A percentile compares a stretch with the other conserved stretches of the same genome.
Conservation (phyloP, 2,329 filamentous ascomycete genomes). For the Cercospora sojina region DNA sequence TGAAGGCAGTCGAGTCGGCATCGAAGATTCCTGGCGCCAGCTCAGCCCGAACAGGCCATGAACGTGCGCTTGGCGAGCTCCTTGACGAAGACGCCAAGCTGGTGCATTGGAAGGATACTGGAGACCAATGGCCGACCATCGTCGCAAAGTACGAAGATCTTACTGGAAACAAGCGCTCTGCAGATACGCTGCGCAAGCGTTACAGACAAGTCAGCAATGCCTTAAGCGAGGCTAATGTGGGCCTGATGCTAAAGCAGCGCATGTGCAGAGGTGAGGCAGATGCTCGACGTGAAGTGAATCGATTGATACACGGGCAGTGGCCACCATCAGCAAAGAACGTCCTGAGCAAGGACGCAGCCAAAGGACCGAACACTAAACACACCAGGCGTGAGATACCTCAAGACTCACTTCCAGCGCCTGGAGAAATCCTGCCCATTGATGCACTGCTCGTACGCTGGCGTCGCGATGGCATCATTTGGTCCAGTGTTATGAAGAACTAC, state of each 20-base stretch:
- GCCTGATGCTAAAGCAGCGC: neutral
- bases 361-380: neutral
- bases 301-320: neutral
- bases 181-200: slow-evolving; percentile 16
- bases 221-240: slow-evolving; percentile 4
- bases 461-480: slow-evolving; percentile 10
- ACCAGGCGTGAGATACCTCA: neutral
- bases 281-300: slow-evolving; percentile 8
- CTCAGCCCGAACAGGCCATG: neutral
- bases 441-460: slow-evolving; percentile 18
- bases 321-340: neutral
- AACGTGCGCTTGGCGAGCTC: slow-evolving; percentile 16
- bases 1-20: neutral
- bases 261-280: slow-evolving; percentile 14
- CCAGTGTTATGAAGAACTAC: slow-evolving; percentile 5
- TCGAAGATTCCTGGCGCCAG: neutral
- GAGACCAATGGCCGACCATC: slow-evolving; percentile 15
- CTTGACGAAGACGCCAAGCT: slow-evolving; percentile 18
- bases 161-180: slow-evolving; percentile 3
- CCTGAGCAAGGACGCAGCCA: neutral
- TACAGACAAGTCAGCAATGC: slow-evolving; percentile 14
- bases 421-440: slow-evolving; percentile 12
- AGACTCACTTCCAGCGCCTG: neutral
- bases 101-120: slow-evolving; percentile 19
- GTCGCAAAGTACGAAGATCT: slow-evolving; percentile 2